Conservation (phyloP, 192 early-diverging fungal genomes). For the Rhizophagus sp. region DNA sequence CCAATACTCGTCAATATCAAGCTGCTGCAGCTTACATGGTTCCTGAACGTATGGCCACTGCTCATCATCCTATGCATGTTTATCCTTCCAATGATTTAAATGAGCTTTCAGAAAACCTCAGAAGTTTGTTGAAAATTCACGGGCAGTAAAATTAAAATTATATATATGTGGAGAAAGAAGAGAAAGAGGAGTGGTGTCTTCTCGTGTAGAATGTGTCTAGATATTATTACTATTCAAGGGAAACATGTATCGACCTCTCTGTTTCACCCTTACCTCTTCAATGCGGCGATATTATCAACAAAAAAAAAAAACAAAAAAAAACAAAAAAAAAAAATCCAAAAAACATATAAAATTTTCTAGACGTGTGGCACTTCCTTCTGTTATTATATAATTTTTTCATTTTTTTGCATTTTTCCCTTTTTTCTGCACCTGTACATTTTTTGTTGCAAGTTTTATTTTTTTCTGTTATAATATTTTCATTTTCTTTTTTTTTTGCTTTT, state of each 20-base stretch:
- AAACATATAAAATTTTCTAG: constrained; percentile 6
- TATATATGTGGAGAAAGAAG: neutral
- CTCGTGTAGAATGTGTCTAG: constrained; percentile 3
- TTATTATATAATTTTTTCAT: constrained; percentile 17
- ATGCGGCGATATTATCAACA: neutral
- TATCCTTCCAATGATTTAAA: constrained; percentile 33
- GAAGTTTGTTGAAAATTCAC: constrained; percentile 53
- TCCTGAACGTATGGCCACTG: constrained; percentile 48
- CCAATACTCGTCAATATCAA: neutral
- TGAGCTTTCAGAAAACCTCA: constrained; percentile 51
- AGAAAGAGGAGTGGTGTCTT: constrained; percentile 1
- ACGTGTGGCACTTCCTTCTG: constrained; percentile 21
- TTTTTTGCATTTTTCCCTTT: constrained; percentile 26
- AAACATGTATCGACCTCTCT: neutral
- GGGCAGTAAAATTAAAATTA: constrained; percentile 35
- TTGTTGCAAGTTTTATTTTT: constrained; percentile 31
- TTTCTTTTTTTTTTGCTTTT: constrained; percentile 22
- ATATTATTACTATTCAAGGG: neutral
- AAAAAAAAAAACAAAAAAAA: constrained; percentile 2
- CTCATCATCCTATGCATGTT: constrained; percentile 34
- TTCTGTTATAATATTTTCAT: constrained; percentile 23
- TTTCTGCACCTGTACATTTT: constrained; percentile 33
- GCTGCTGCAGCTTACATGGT: constrained; percentile 36
- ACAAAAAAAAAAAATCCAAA: no score
- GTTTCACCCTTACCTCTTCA: neutral